Evolutionary conservation across 2,329 filamentous ascomycete species (phyloP), one percentile per base, ranked within the genome.

Genomic region (Beauveria pseudobassiana): DNA sequence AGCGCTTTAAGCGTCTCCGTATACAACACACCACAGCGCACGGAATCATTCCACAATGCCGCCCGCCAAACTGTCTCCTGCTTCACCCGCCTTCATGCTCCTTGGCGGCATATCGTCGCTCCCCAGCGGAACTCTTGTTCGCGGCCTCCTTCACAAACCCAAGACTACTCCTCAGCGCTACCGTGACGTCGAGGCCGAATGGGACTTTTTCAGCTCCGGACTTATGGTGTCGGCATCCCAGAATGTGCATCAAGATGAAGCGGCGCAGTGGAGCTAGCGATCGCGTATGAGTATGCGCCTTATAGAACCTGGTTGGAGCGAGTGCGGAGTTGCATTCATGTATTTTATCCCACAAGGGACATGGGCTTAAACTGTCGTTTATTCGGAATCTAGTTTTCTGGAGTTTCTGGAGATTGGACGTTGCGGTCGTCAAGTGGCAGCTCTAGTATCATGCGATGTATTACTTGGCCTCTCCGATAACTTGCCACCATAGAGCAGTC

Each of bases 71-170:
- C 48, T 64, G 24, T 56, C 64, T 18, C 43, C 63, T 16, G 63
- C 63, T 4, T 65, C 65, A 1, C 66, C 65, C 7, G 60, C 63
- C 10, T 64, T 65, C n/a, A 61, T 68, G 50, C 65, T 67, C 42
- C 57, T 68, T 34, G 65, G 65, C 10, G 66, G 65, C 54, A 65
- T 68, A 3, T 65, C 66, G 10, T 64, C 64, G 8, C 63, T 68
- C 1, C 65, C 66, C 16, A 63, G 65, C 30, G 66, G 64, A 38
- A 59, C 65, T 34, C 55, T 65, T 18, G 66, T 67, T 26, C 64
- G 65, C 54, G 64, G 62, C 5, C 60, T 62, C 55, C 55, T 64
- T 34, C 49, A 43, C 59, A 55, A 56, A 26, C 59, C 59, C 34
- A 56, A 55, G 34, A 18, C 59, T n/a, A 34, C 45, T 12, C 51